Percentiles rank a stretch among this genome's conserved stretches.
Conservation (phyloP, 345 rosid species). For the Microthlaspi erraticum region DNA sequence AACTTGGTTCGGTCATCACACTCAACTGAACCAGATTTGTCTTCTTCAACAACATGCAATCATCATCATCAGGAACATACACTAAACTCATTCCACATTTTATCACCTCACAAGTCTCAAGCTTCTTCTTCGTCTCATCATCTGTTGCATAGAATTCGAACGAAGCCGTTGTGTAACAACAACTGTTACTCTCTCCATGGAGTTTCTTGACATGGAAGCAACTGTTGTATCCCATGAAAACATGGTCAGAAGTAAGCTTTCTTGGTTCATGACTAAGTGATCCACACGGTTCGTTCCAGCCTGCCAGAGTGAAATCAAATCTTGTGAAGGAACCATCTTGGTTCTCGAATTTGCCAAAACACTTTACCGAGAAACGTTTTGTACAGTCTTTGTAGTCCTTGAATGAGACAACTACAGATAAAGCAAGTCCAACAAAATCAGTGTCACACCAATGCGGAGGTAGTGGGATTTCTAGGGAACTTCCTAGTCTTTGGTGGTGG, state of each 20-base stretch:
- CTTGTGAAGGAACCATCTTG: constrained; percentile 30
- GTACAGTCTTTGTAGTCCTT: constrained; percentile 20
- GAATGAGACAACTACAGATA: constrained; percentile 43
- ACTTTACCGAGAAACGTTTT: constrained; percentile 10
- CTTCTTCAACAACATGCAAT: constrained; percentile 34
- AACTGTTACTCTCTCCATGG: constrained; percentile 30
- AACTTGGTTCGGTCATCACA: constrained; percentile 13
- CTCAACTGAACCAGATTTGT: constrained; percentile 21
- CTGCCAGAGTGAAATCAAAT: constrained; percentile 33
- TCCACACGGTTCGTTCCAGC: constrained; percentile 39
- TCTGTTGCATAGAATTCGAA: constrained; percentile 37
- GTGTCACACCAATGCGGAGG: constrained; percentile 41
- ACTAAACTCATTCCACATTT: constrained; percentile 44
- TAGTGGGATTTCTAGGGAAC: constrained; percentile 45
- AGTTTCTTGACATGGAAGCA: constrained; percentile 32
- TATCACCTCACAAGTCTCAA: constrained; percentile 37
- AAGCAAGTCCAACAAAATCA: constrained; percentile 43
- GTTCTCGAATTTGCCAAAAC: constrained; percentile 34
- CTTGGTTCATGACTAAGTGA: constrained; percentile 33
- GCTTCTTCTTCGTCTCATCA: constrained; percentile 33
- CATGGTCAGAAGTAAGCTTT: constrained; percentile 37
- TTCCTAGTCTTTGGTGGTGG: constrained; percentile 36
- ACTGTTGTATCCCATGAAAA: constrained; percentile 40
- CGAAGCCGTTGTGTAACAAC: constrained; percentile 42
- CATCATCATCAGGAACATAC: constrained; percentile 37